Evolutionary conservation across 129 eudicot species (phyloP), one percentile per base, ranked within the genome.

Genomic region (Flaveria trinervia): DNA sequence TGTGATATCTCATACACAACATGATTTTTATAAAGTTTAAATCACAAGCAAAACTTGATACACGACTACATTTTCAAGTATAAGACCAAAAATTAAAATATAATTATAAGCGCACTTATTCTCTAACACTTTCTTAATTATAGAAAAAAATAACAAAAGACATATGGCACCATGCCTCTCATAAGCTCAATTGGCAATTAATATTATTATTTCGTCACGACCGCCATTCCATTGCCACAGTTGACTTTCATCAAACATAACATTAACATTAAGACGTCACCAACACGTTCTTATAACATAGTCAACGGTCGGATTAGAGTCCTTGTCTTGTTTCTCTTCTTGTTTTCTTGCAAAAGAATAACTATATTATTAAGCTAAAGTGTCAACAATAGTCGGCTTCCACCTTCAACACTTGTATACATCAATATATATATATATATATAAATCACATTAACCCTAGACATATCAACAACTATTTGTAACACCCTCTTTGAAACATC

Each of bases 191-290:
- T 22, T 48, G 62, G 14, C 23, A 52, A n/a, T 44, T 16, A 5
- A 5, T 6, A 51, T 5, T 9, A 2, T n/a, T 16, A 4, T 16
- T n/a, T 52, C 4, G 0, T 56, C 57, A 71, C 14, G 79, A 65
- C 79, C 61, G 68, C 49, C 55, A 39, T 72, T 15, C 83, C 46
- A 64, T 55, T 48, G 41, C 64, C 68, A 48, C 36, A 3, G 83
- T 65, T 80, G 79, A 80, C 83, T 72, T 80, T 80, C 54, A 55
- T 65, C 9, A 20, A 20, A 41, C 44, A 59, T 73, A 74, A 79
- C 79, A 64, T 72, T 73, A 74, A 79, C 79, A 64, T 72, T 65
- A 39, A 48, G 65, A 78, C 20, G 48, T 39, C 73, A 43, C 5
- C 20, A 71, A 64, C 44, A 65, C 73, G 78, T 77, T 20, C 16